A percentile compares a stretch with the other conserved stretches of the same genome.
Conservation (phyloP, 2,329 filamentous ascomycete species). For the Cladosporium velox region DNA sequence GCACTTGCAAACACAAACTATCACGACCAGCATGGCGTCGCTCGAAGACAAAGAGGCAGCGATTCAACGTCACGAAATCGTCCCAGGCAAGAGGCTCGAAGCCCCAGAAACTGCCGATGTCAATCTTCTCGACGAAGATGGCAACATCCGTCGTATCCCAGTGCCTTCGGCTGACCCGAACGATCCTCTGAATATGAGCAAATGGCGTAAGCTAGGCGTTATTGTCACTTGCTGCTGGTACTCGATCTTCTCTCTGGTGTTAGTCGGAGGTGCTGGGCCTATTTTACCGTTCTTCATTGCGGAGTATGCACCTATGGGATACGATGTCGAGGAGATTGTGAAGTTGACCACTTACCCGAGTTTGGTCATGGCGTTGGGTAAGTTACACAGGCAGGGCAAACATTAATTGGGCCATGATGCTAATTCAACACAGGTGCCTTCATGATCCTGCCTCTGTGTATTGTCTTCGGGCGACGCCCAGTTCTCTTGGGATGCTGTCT, state of each 20-base stretch:
- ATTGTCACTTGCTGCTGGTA: constrained; percentile 38
- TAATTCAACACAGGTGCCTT: constrained; percentile 28
- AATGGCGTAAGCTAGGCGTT: constrained; percentile 35
- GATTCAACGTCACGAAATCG: neutral
- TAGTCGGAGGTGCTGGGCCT: constrained; percentile 53
- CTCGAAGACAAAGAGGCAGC: neutral
- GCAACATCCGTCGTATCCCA: constrained; percentile 28
- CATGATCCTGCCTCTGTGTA: constrained; percentile 43
- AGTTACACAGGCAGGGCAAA: neutral
- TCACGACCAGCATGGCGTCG: neutral
- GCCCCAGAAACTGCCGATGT: constrained; percentile 23
- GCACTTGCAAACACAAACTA: neutral
- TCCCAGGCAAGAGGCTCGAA: neutral
- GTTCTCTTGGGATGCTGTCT: constrained; percentile 36
- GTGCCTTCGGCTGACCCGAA: constrained; percentile 28
- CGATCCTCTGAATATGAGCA: constrained; percentile 37
- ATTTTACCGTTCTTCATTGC: constrained; percentile 40
- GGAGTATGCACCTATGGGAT: constrained; percentile 35
- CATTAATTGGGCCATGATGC: neutral
- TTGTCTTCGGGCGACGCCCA: constrained; percentile 45
- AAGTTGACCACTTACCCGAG: constrained; percentile 43
- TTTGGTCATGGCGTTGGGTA: constrained; percentile 44
- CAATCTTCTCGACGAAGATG: constrained; percentile 25
- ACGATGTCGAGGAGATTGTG: constrained; percentile 33
- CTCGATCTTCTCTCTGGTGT: constrained; percentile 44